Evolutionary conservation across 495 filamentous ascomycete species (phyloP), one percentile per base, ranked within the genome.

Genomic region (Polyplosphaeria fusca): DNA sequence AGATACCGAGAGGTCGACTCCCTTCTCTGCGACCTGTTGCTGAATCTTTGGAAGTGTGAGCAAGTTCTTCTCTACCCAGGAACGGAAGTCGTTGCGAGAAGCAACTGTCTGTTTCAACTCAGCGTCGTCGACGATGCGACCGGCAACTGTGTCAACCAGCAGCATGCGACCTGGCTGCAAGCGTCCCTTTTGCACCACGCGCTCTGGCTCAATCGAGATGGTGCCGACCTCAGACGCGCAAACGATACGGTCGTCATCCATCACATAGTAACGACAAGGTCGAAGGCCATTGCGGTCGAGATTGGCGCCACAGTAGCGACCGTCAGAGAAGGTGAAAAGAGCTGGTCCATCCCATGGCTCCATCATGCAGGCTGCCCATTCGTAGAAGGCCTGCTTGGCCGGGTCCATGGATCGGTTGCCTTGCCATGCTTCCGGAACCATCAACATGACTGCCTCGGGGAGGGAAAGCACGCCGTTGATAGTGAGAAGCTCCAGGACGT

Each of bases 301-400:
- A 67, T 96, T 97, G 47, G 93, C 93, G 79, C 93, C 93, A 65
- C 93, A 99, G 77, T 95, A 99, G 58, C 93, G 83, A 47, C 93
- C 93, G 72, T 99, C 93, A 24, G 94, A 88, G 72, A 99, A 99
- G 2, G 92, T 96, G 77, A 99, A 99, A 22, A 99, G 81, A 55
- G 93, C 93, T 14, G 93, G 93, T 7, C 93, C 93, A 73, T 99
- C 93, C 93, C 93, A 99, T 24, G 93, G 92, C 76, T 99, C 93
- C 93, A 99, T 99, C 78, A 95, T 86, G 74, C 93, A 99, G 40
- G 91, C 92, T 58, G 93, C 93, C 93, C 93, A 99, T 71, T 99
- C 93, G 73, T 99, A 99, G 75, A 96, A 99, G 35, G 93, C 92
- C 25, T 92, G 88, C 76, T 97, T 99, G 70, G 87, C 86, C 20